phyloP scores from a whole-genome alignment of 192 early-diverging fungal species.

The Lobosporangium transversale region DNA sequence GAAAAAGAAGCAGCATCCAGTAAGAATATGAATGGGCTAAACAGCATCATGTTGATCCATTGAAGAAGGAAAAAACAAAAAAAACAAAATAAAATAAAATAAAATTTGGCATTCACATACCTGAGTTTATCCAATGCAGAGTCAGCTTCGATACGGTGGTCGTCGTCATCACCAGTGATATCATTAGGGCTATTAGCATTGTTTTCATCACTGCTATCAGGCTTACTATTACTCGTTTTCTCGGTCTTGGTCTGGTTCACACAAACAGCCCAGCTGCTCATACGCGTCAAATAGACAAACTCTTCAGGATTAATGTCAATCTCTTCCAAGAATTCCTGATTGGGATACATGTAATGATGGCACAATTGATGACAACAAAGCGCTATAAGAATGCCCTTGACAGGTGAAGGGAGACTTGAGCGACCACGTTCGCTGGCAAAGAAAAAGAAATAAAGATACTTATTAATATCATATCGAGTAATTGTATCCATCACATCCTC shows the following conservation, averaged over 20 bases:
- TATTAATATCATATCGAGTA: too few relatives aligned
- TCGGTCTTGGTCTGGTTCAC: conserved; percentile 50
- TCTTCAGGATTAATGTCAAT: conserved; percentile 59
- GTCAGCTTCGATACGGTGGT: conserved; percentile 50
- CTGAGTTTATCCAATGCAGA: conserved; percentile 55
- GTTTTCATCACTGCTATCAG: conserved; percentile 26
- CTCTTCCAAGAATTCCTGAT: conserved; percentile 69
- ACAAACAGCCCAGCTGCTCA: conserved; percentile 85
- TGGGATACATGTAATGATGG: conserved; percentile 75
- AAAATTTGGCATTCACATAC: too few relatives aligned
- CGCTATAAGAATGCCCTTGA: conserved; percentile 82
- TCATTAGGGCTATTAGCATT: conserved; percentile 32
- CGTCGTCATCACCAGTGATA: conserved; percentile 37
- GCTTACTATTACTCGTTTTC: neutral
- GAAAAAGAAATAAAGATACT: too few relatives aligned
- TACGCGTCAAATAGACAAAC: conserved; percentile 71
- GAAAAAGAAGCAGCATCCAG: neutral
- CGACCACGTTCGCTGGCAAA: conserved; percentile 15
- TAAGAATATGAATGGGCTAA: too few relatives aligned
- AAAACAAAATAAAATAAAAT: too few relatives aligned
- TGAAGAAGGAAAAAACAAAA: too few relatives aligned
- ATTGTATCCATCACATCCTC: too few relatives aligned
- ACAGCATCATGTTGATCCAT: too few relatives aligned
- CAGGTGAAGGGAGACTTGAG: conserved; percentile 44
- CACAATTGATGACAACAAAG: conserved; percentile 92